Conservation (phyloP, 2,329 filamentous ascomycete species). For the Epichloe baconii region DNA sequence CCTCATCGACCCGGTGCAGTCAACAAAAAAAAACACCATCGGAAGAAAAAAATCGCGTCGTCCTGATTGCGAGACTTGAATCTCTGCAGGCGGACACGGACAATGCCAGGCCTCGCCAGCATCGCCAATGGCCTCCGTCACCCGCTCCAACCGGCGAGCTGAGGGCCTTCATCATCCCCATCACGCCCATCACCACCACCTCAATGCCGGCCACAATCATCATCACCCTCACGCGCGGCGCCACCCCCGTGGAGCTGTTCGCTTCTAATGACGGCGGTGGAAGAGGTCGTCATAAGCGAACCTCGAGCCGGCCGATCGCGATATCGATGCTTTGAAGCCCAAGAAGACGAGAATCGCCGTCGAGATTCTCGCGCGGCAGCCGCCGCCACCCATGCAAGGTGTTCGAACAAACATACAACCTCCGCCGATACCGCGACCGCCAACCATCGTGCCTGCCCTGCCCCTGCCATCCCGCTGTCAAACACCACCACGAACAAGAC, state of each 20-base stretch:
- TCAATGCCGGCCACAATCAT: slow-evolving; percentile 15
- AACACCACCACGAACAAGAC: slow-evolving; percentile 4
- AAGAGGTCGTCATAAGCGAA: slow-evolving; percentile 34
- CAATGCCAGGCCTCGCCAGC: slow-evolving; percentile 23
- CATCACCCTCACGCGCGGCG: slow-evolving; percentile 12
- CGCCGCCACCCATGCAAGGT: slow-evolving; percentile 17
- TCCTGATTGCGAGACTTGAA: slow-evolving; percentile 2
- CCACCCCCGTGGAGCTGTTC: slow-evolving; percentile 2
- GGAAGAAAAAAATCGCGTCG: slow-evolving; percentile 3
- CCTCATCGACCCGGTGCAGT: not conserved
- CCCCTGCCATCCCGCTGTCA: slow-evolving; percentile 4
- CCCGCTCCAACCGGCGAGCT: slow-evolving; percentile 37
- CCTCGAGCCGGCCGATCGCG: slow-evolving; percentile 31
- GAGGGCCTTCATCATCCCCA: slow-evolving; percentile 27
- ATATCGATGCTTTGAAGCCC: slow-evolving; percentile 29
- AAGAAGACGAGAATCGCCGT: slow-evolving; percentile 41
- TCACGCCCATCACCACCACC: slow-evolving; percentile 12
- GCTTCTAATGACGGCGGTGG: slow-evolving; percentile 20
- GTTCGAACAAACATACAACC: slow-evolving; percentile 11
- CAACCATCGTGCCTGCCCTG: slow-evolving; percentile 8
- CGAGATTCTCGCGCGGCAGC: slow-evolving; percentile 30
- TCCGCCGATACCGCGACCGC: slow-evolving; percentile 15
- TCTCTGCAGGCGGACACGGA: slow-evolving; percentile 14
- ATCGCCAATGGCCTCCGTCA: slow-evolving; percentile 37
- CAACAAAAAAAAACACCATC: not conserved